These are phyloP conservation scores for Paracorniculantispora psalliotae DNA, from an alignment of 2,329 filamentous ascomycete species.

Conservation along the genomic window DNA sequence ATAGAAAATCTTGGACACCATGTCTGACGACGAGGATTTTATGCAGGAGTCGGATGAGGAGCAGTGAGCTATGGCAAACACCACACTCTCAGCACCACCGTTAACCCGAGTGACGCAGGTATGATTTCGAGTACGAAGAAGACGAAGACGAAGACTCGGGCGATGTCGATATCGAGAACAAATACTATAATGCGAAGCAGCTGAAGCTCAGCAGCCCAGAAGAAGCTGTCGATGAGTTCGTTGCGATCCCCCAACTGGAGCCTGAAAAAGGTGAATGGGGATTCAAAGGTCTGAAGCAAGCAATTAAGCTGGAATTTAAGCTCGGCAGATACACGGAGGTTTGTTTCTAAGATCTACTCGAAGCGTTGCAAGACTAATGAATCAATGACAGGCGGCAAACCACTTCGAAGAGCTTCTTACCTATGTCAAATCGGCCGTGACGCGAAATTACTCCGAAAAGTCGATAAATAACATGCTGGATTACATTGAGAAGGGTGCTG, in stretches of 20 bases:
- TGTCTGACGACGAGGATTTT: constrained; percentile 49
- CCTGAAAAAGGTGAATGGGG: constrained; percentile 96
- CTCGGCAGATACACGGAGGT: constrained; percentile 84
- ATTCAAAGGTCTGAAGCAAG: constrained; percentile 96
- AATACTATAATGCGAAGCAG: constrained; percentile 99
- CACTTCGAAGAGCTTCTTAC: constrained; percentile 94
- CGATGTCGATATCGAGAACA: constrained; percentile 96
- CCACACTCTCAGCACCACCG: background rate
- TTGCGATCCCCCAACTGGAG: constrained; percentile 81
- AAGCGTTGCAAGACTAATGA: background rate
- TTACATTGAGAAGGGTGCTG: constrained; percentile 86
- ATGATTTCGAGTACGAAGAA: constrained; percentile 96
- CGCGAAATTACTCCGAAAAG: constrained; percentile 97
- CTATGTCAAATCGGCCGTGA: constrained; percentile 95
- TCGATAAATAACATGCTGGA: constrained; percentile 99
- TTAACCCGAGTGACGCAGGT: constrained; percentile 39
- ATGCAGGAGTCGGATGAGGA: constrained; percentile 46
- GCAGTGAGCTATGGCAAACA: constrained; percentile 27
- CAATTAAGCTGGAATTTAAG: constrained; percentile 94
- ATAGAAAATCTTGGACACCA: constrained; percentile 21
- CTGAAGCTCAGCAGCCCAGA: constrained; percentile 82
- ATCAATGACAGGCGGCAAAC: constrained; percentile 63
- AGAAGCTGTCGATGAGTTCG: constrained; percentile 85
- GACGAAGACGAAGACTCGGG: constrained; percentile 83
- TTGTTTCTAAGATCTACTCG: background rate